Evolutionary conservation across 331 rosid genomes (phyloP).

Genomic region (Telfairia occidentalis): DNA sequence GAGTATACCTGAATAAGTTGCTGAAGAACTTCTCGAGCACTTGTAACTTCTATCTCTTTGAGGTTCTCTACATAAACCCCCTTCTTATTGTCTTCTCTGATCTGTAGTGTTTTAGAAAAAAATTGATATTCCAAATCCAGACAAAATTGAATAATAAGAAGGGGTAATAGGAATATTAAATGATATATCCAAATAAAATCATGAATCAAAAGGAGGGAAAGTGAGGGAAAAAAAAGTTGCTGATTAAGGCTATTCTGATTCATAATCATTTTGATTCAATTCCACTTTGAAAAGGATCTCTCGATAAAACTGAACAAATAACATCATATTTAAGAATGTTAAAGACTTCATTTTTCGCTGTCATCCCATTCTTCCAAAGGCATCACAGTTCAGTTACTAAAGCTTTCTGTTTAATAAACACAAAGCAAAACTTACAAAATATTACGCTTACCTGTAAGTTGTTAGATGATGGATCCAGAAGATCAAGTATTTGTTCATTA

Average conservation of each 20-base stretch:
- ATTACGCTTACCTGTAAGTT: constrained; percentile 65
- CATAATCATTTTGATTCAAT: background rate
- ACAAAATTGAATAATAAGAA: background rate
- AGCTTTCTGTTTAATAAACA: background rate
- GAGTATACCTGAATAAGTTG: constrained; percentile 66
- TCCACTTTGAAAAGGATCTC: background rate
- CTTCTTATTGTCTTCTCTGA: constrained; percentile 89
- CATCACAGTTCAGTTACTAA: background rate
- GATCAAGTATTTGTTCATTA: constrained; percentile 96
- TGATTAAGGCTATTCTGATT: background rate
- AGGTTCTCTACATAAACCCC: constrained; percentile 88
- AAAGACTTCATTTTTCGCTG: background rate
- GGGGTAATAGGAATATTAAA: background rate
- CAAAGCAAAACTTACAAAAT: constrained; percentile 7
- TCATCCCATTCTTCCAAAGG: background rate
- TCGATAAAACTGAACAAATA: background rate
- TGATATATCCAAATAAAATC: background rate
- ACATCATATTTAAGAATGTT: background rate
- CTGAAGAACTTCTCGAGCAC: constrained; percentile 90
- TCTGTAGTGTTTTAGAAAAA: constrained; percentile 26
- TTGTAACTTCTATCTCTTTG: constrained; percentile 75
- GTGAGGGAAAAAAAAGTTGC: background rate
- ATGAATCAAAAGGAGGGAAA: background rate
- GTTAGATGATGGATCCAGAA: constrained; percentile 76
- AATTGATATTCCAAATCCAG: background rate